These are phyloP conservation scores for Passalora sequoiae DNA, from an alignment of 2,329 filamentous ascomycete species.

Conservation along the genomic window DNA sequence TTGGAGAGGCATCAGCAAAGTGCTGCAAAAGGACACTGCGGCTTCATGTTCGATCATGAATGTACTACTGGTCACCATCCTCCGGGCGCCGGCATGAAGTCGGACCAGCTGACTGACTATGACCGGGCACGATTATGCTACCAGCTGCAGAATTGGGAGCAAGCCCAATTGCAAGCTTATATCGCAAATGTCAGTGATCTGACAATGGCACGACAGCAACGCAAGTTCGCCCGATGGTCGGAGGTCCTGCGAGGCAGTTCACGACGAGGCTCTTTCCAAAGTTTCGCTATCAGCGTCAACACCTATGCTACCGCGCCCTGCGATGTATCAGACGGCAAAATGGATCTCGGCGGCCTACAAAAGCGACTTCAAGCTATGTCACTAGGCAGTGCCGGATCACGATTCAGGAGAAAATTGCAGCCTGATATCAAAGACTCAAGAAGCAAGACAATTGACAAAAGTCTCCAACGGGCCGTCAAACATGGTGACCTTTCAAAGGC, in stretches of 20 bases:
- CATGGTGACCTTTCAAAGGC: conserved; percentile 18
- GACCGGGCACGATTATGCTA: conserved; percentile 23
- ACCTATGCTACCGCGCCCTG: conserved; percentile 27
- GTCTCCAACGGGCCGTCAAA: conserved; percentile 16
- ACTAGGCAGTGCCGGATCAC: conserved; percentile 14
- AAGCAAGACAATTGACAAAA: conserved; percentile 15
- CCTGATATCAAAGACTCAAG: conserved; percentile 6
- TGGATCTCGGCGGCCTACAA: conserved; percentile 25
- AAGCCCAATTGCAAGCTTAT: conserved; percentile 25
- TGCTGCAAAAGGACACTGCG: conserved; percentile 23
- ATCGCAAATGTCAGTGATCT: conserved; percentile 24
- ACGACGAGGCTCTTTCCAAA: conserved; percentile 17
- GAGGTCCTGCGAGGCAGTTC: conserved; percentile 18
- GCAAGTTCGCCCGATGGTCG: conserved; percentile 23
- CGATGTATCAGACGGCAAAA: conserved; percentile 21
- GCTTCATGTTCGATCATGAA: conserved; percentile 26
- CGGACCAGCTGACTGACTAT: conserved; percentile 18
- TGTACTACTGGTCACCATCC: conserved; percentile 27
- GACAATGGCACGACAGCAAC: conserved; percentile 14
- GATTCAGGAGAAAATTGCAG: conserved; percentile 1
- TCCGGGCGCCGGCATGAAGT: conserved; percentile 10
- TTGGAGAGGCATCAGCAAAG: conserved; percentile 20
- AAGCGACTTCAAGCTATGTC: conserved; percentile 24
- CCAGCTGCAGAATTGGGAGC: conserved; percentile 27
- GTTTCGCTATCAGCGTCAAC: conserved; percentile 24